phyloP scores from a whole-genome alignment of 208 protist genomes.

The Leishmania major region DNA sequence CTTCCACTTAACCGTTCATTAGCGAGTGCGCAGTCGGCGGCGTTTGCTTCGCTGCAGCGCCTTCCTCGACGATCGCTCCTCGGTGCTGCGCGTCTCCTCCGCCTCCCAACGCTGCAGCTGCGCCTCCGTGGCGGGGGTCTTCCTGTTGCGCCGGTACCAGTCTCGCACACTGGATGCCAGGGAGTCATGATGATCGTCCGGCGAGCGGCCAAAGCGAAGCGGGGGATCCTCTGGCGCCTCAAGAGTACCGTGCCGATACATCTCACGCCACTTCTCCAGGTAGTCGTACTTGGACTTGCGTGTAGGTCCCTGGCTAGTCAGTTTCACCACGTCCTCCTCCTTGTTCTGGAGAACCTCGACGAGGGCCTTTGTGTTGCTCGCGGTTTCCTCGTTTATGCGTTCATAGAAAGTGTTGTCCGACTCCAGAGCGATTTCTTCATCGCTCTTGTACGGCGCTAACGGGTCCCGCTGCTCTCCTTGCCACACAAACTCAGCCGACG shows the following conservation, averaged over 20 bases:
- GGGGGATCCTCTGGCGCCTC: slow-evolving; percentile 75
- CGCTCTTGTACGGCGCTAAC: slow-evolving; percentile 83
- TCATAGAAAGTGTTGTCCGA: slow-evolving; percentile 86
- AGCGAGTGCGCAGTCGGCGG: slow-evolving; percentile 1
- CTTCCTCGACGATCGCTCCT: slow-evolving; percentile 38
- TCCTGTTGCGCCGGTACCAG: slow-evolving; percentile 74
- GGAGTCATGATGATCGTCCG: slow-evolving; percentile 78
- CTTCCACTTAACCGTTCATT: neutral
- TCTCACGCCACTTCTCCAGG: slow-evolving; percentile 89
- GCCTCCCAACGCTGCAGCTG: slow-evolving; percentile 47
- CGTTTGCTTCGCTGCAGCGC: slow-evolving; percentile 51
- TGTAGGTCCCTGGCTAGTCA: slow-evolving; percentile 61
- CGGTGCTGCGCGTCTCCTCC: slow-evolving; percentile 40
- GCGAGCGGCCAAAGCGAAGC: slow-evolving; percentile 71
- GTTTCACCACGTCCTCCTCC: slow-evolving; percentile 52
- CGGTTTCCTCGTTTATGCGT: slow-evolving; percentile 49
- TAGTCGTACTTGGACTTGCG: slow-evolving; percentile 90
- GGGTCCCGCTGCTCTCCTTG: slow-evolving; percentile 68
- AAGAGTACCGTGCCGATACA: slow-evolving; percentile 91
- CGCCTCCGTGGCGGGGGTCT: slow-evolving; percentile 46
- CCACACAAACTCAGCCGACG: slow-evolving; percentile 83
- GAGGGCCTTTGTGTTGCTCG: slow-evolving; percentile 48
- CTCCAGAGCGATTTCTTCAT: slow-evolving; percentile 84
- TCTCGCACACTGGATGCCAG: slow-evolving; percentile 71
- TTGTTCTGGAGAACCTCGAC: slow-evolving; percentile 65